Evolutionary conservation across 345 rosid species (phyloP).

Genomic region (Acer saccharum): DNA sequence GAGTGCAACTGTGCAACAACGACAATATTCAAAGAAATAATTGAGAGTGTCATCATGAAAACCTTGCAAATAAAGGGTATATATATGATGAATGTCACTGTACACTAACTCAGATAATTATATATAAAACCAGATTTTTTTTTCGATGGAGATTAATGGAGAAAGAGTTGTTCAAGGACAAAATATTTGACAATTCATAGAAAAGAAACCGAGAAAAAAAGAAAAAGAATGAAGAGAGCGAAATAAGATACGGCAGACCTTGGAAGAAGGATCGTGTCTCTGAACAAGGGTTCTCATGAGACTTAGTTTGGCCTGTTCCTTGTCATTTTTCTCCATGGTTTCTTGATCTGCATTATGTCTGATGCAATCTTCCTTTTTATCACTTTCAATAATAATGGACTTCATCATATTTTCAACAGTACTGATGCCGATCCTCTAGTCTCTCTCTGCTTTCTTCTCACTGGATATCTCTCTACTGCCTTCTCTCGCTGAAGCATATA

Average conservation of each 20-base stretch:
- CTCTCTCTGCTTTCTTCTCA: not conserved
- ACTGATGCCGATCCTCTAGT: not conserved
- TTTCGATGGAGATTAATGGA: not conserved
- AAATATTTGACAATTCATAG: not conserved
- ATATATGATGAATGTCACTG: too few relatives aligned
- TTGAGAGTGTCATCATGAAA: too few relatives aligned
- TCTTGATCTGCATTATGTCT: not conserved
- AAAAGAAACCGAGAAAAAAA: too few relatives aligned
- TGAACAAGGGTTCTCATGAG: conserved; percentile 38
- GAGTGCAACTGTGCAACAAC: too few relatives aligned
- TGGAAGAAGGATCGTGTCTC: conserved; percentile 40
- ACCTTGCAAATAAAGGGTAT: too few relatives aligned
- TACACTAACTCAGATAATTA: too few relatives aligned
- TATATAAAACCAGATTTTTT: too few relatives aligned
- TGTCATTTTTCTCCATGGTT: conserved; percentile 3
- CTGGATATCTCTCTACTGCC: not conserved
- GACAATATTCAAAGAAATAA: too few relatives aligned
- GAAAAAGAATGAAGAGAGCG: too few relatives aligned
- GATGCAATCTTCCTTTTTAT: not conserved
- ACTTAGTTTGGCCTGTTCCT: conserved; percentile 23
- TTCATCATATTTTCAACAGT: not conserved
- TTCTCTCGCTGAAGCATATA: too few relatives aligned
- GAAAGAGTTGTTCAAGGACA: not conserved
- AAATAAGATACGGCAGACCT: conserved; percentile 17
- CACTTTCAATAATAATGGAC: not conserved